Percentiles rank a stretch among this genome's conserved stretches.
These are phyloP conservation scores for Gillenia trifoliata DNA, from an alignment of 306 rosid genomes.

Conservation along the genomic window DNA sequence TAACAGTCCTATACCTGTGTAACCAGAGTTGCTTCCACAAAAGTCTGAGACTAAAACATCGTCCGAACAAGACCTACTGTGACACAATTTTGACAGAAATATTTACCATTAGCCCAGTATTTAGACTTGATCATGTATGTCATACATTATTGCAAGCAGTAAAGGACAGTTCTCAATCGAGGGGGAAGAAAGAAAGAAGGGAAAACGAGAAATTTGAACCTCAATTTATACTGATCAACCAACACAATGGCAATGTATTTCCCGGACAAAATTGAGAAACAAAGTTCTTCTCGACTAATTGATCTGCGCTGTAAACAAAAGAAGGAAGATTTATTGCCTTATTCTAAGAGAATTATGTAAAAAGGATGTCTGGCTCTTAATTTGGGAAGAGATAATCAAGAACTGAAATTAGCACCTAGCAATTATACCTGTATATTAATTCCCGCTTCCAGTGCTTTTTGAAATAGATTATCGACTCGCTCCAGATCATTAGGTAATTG, in stretches of 20 bases:
- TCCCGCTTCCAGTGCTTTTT: slow-evolving; percentile 67
- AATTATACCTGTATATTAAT: slow-evolving; percentile 68
- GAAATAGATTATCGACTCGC: slow-evolving; percentile 78
- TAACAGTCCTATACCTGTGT: slow-evolving; percentile 60
- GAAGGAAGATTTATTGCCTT: slow-evolving; percentile 29
- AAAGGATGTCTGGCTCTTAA: background rate
- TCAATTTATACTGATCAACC: slow-evolving; percentile 83
- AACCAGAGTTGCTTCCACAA: slow-evolving; percentile 49
- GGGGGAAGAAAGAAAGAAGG: background rate
- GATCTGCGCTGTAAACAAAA: slow-evolving; percentile 75
- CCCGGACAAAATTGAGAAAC: slow-evolving; percentile 69
- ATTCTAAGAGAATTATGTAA: slow-evolving; percentile 14
- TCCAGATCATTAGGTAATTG: slow-evolving; percentile 73
- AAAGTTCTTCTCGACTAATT: slow-evolving; percentile 60
- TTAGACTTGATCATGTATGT: background rate
- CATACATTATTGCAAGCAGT: slow-evolving; percentile 9
- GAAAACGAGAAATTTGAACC: slow-evolving; percentile 38
- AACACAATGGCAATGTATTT: slow-evolving; percentile 75
- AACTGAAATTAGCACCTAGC: background rate
- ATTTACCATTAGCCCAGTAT: slow-evolving; percentile 23
- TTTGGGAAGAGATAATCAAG: background rate
- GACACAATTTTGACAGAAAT: slow-evolving; percentile 35
- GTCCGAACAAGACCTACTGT: slow-evolving; percentile 52
- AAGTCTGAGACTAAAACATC: slow-evolving; percentile 45
- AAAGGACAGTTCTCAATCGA: background rate